Base-by-base conservation (phyloP, 1,139 yeast genomes). In the Pichia sp. region DNA sequence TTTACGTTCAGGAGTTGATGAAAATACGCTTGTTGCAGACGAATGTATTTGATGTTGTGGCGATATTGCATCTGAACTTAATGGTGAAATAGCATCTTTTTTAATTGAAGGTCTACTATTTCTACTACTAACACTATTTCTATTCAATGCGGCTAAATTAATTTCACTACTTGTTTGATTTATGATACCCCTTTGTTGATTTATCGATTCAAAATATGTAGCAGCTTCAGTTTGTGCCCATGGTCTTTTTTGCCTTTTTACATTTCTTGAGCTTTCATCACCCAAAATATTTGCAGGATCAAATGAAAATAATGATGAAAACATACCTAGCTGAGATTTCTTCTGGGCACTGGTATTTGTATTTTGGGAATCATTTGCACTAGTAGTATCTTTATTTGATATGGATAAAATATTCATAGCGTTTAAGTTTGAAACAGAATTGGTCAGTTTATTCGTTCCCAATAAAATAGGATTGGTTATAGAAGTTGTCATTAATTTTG, bases 221-320 rank as follows among this genome's bases (percentile, higher is more conserved):
- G 53, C 51, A 42, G 42, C 48, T 45, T 58, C 62, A 8, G 53
- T 46, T 4, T 66, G 66, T 6, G 65, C 60, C 59, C 63, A 60
- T 4, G 58, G 63, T 56, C 73, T 66, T 53, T 71, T 71, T 53
- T 60, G 65, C 24, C 76, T 63, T 53, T 72, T 72, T 11, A 66
- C 56, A 29, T 55, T 46, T 44, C 63, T 54, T 7, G 49, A 22
- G 35, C 36, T 53, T 18, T 56, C 59, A 29, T 48, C 53, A 20
- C 54, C 50, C 24, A 53, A 40, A 26, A 52, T 39, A 26, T 47
- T 52, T 13, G 52, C 34, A 7, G 53, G 55, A 32, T 48, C 47
- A 43, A 48, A 48, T 15, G 53, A 45, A 27, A 50, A 50, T n/a
- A 50, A 22, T 1, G 53, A 50, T 3, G 53, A 45, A 24, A 50